Evolutionary conservation across 75 land plant genomes (phyloP), one percentile per base, ranked within the genome.

Genomic region (Larix kaempferi): DNA sequence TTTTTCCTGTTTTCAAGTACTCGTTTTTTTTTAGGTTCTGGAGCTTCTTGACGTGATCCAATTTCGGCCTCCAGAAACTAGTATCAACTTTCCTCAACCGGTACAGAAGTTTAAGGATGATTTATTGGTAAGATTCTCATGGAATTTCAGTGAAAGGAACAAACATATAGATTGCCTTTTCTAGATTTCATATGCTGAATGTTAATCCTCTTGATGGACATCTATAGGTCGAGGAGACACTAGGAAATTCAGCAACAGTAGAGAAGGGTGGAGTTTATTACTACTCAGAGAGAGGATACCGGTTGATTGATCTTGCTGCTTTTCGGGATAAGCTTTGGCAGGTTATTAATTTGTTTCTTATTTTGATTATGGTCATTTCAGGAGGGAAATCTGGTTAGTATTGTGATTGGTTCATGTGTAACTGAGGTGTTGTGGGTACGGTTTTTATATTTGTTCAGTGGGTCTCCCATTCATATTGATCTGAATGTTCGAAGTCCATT

Each of bases 201-300:
- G 0, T 41, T 41, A 23, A 41, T 39, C n/a, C 17, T 41, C 72
- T 69, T 69, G 21, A 69, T 69, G n/a, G 52, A 12, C 17, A 52
- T 16, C 61, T 78, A 16, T 65, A 97, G 99, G 90, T 87, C 15
- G 93, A 86, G 33, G 95, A 95, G 72, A 87, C 93, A 79, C 86
- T 97, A 25, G 80, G 78, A 62, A 88, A 87, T 78, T 80, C 95
- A 58, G 78, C 85, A 77, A 85, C 89, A 21, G 81, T 93, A 63
- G 92, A 85, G 6, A 90, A 82, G 56, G 98, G 93, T 79, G 98
- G 93, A 27, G 86, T 97, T 13, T 97, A 97, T 77, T 92, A 86
- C 79, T 85, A 83, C 75, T 92, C 99, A 57, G 98, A 97, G 76
- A 84, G 99, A 56, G 98, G 98, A 59, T 98, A 97, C 54, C 94